Evolutionary conservation across 352 stramenopile species (phyloP), one percentile per base, ranked within the genome.

Genomic region (Pythium apleroticum): DNA sequence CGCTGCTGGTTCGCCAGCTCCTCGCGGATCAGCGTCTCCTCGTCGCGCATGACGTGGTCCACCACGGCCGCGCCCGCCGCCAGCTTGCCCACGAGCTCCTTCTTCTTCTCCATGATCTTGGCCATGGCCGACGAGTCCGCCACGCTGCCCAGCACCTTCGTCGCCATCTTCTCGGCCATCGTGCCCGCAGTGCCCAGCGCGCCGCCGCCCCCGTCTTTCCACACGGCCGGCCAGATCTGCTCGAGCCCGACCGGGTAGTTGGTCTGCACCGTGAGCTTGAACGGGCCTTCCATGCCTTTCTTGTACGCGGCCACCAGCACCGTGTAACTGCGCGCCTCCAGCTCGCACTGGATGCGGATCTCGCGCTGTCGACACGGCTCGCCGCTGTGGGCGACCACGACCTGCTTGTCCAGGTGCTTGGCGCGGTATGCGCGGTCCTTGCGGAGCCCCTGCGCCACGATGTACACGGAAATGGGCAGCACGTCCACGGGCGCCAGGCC

Each of bases 231-330:
- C 85, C 88, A 96, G 14, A 97, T 73, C 70, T 86, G 86, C 46
- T 88, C 67, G 7, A 95, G 48, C 33, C 70, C 74, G 2, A 97
- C 78, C 11, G 77, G 76, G 65, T 97, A 96, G 55, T 96, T 97
- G 58, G 77, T 96, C 62, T 96, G 80, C 43, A 97, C 75, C 17
- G 72, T 80, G 30, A 98, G 43, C 35, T 82, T 84, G 71, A 98
- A 98, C 25, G 88, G 80, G 3, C 93, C 93, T 60, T 98, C 91
- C 84, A 97, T 96, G 17, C 78, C 83, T 53, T 82, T 86, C 56
- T 93, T 80, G 68, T 97, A 98, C 7, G 92, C 83, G 3, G 82
- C 89, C 22, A 95, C 74, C 28, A 98, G 66, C 45, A 98, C 39
- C 19, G 92, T 93, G 74, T 98, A 98, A n/a, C 74, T 82, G 0